Evolutionary conservation across 768 basidiomycete species (phyloP), one percentile per base, ranked within the genome.

Genomic region (Russula sp.): DNA sequence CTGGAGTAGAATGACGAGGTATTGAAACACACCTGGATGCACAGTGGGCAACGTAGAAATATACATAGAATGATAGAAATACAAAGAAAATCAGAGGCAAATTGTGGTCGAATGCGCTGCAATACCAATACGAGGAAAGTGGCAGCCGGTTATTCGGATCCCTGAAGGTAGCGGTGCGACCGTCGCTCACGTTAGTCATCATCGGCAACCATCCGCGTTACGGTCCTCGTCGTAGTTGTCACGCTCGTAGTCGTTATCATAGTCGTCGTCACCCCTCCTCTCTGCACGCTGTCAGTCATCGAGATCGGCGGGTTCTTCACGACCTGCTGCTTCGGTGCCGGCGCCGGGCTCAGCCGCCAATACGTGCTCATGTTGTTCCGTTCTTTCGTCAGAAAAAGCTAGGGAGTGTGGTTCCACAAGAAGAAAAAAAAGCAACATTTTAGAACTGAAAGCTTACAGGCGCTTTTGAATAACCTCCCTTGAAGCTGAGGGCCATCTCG

Each of bases 171-270:
- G 32, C 28, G 2, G 28, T 4, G 28, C 28, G 32, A 34, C 16
- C 20, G 40, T 20, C 18, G 16, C n/a, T 44, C 9, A 44, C 18
- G 20, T 68, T 42, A 66, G 22, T 20, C 57, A 14, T 66, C 62
- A 24, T 24, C 44, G 3, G 55, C 64, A 16, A 62, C 57, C 26
- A 67, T 57, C 26, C 66, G 56, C 38, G 66, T 67, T 18, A 69
- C 51, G 5, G 66, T 69, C 28, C 63, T 67, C 57, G 68, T 64
- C 20, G 63, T 64, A 1, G 56, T 67, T n/a, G 68, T 65, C 10
- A 63, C 49, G 40, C 34, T 64, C 57, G 68, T 69, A 16, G 68
- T 67, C 50, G 66, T 69, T 34, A 67, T 64, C 24, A 67, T 49
- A 8, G 60, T 67, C 53, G 48, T 38, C 38, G 38, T 38, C 38